Base-by-base conservation (phyloP, 495 filamentous ascomycete genomes). In the Penicillium malachiteum region DNA sequence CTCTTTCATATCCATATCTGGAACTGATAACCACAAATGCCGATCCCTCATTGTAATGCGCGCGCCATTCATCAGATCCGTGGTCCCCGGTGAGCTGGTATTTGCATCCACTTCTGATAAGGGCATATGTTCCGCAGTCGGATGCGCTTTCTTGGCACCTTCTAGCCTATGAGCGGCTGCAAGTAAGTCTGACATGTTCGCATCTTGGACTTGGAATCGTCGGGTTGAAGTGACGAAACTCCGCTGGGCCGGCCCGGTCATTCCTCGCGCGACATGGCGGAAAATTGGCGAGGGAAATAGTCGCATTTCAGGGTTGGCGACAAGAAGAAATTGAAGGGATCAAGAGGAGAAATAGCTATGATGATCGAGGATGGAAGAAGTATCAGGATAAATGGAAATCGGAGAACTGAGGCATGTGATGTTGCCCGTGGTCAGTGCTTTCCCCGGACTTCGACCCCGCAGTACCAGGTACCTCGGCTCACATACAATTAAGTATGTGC, bases 221-320 rank as follows among this genome's bases (percentile, higher is more conserved):
- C 18, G 46, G 16, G 46, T 14, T 7, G 59, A 52, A 11, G 64
- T 39, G 14, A 54, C 44, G 5, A 64, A 62, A 21, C 48, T 44
- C 7, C 61, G 58, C 26, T 33, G 37, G 13, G 50, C 41, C 52
- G 56, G 40, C 35, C 51, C 17, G 3, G 50, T 13, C 7, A 44
- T 33, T 17, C 48, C 46, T 13, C 55, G 53, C 38, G 58, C 17
- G 26, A 62, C 45, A 30, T 54, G 51, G 41, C 61, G 42, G 17
- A 55, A 12, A 8, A 49, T 18, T 41, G 33, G 12, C 40, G 55
- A 26, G n/a, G 57, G 30, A 43, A 37, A n/a, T 0, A 39, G 48
- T 48, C 52, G 54, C 64, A 66, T 66, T 49, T 10, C 12, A 37
- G 34, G 1, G 5, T 37, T 37, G 12, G 7, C 9, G 5, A 13